These are phyloP conservation scores for Blastobotrys capitulatus DNA, from an alignment of 1,139 yeast species.

Conservation along the genomic window DNA sequence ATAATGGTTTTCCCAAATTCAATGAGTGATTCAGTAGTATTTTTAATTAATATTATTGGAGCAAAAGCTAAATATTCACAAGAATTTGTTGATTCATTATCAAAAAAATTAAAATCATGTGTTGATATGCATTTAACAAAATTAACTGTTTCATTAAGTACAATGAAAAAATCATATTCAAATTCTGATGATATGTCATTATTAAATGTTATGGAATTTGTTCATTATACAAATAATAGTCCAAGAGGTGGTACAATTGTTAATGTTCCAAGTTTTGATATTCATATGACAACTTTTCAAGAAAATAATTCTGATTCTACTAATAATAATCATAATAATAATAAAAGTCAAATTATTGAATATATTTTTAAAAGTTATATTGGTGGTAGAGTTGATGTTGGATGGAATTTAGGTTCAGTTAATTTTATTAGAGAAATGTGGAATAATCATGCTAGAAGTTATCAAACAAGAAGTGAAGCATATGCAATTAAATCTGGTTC, in stretches of 20 bases:
- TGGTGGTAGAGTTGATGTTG: slow-evolving; percentile 84
- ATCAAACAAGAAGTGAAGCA: slow-evolving; percentile 43
- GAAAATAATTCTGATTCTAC: slow-evolving; percentile 20
- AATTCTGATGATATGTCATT: slow-evolving; percentile 37
- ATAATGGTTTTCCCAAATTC: slow-evolving; percentile 74
- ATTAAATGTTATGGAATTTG: slow-evolving; percentile 51
- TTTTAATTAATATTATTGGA: slow-evolving; percentile 56
- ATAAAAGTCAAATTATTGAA: slow-evolving; percentile 43
- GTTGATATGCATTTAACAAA: slow-evolving; percentile 46
- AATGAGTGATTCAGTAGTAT: slow-evolving; percentile 65
- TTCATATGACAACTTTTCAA: slow-evolving; percentile 75
- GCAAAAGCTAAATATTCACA: slow-evolving; percentile 51
- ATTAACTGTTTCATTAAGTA: slow-evolving; percentile 60
- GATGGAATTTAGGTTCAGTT: slow-evolving; percentile 93
- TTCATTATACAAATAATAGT: slow-evolving; percentile 45
- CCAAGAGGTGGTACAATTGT: slow-evolving; percentile 79
- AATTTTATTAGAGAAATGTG: slow-evolving; percentile 89
- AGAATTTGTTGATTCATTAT: slow-evolving; percentile 16
- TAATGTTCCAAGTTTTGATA: slow-evolving; percentile 67
- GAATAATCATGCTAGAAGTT: slow-evolving; percentile 63
- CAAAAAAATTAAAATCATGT: slow-evolving; percentile 20
- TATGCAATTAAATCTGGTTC: slow-evolving; percentile 20
- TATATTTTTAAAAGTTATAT: slow-evolving; percentile 65
- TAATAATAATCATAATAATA: too few species aligned
- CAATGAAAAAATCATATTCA: slow-evolving; percentile 38